Base-by-base conservation (phyloP, 2,329 filamentous ascomycete species). In the Clonostachys rosea region DNA sequence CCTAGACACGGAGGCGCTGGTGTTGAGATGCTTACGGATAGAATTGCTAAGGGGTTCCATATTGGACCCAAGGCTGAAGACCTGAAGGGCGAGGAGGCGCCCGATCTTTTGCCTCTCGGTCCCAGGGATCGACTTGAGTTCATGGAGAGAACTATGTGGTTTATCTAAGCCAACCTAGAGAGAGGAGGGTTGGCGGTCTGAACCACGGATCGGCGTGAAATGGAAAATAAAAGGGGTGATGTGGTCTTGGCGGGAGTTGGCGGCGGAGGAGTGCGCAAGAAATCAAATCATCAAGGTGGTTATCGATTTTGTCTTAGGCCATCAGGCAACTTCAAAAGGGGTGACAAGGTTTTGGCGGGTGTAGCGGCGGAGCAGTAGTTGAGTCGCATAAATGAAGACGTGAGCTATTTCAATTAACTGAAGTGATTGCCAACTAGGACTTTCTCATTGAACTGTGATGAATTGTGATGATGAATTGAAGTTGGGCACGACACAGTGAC, bases 1-100 rank as follows among this genome's bases (percentile, higher is more conserved):
- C 61, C 71, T 62, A 55, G 65, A 45, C 54, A 64, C 45, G 69
- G 71, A 11, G 64, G 70, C 40, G 74, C 76, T 55, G 71, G 68
- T 2, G 66, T 68, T 16, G 67, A 71, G 49, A 56, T 69, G 53
- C 56, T 59, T 6, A 56, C 61, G 2, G 67, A 71, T 44, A 62
- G 65, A 44, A 54, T 67, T 11, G 69, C 69, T 11, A 71, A 74
- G 52, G 68, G 70, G 12, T 49, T 60, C 3, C 56, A 57, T 1
- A 45, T 57, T 5, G 57, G 54, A 0, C 53, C 50, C 16, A 50
- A 53, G 17, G 24, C 24, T 30, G 24, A 30, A 10, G 24, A 30
- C 24, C 47, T 57, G 9, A 52, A 54, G 40, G 52, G 49, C 8
- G 50, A 49, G 8, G 63, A 63, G 12, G 58, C 64, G 9, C 61